A percentile compares a stretch with the other conserved stretches of the same genome.
These are phyloP conservation scores for Debaryomycetaceae sp. DNA, from an alignment of 1,139 yeast genomes.

Conservation along the genomic window DNA sequence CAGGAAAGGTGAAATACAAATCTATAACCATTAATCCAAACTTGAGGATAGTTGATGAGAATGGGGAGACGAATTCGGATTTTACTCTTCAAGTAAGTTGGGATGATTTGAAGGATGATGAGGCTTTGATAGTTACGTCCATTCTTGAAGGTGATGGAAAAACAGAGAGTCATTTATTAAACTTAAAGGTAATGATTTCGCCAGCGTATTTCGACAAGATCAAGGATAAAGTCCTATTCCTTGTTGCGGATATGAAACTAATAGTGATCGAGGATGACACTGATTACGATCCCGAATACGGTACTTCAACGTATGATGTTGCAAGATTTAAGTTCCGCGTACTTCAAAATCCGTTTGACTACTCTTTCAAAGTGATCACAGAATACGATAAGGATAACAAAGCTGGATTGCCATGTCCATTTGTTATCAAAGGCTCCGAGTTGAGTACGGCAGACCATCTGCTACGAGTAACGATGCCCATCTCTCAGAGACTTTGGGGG, in stretches of 20 bases:
- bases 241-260: conserved; percentile 23
- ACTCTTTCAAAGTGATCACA: conserved; percentile 36
- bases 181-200: conserved; percentile 25
- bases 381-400: conserved; percentile 19
- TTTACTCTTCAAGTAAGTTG: conserved; percentile 28
- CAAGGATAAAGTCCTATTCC: conserved; percentile 7
- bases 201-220: conserved; percentile 8
- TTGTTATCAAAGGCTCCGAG: conserved; percentile 13
- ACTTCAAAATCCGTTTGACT: conserved; percentile 32
- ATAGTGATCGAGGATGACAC: conserved; percentile 19
- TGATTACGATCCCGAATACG: conserved; percentile 8
- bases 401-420: conserved; percentile 42
- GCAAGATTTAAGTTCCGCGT: conserved; percentile 27
- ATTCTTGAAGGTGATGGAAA: conserved; percentile 7
- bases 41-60: conserved; percentile 16
- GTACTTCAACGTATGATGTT: conserved; percentile 26
- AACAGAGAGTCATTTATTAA: conserved; percentile 13
- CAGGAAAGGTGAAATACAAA: conserved; percentile 16
- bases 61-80: conserved; percentile 8
- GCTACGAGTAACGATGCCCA: conserved; percentile 30
- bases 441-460: conserved; percentile 4
- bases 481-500: conserved; percentile 47
- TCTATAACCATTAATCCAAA: conserved; percentile 19
- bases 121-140: conserved; percentile 23
- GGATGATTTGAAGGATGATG: conserved; percentile 42